Evolutionary conservation across 495 filamentous ascomycete species (phyloP), one percentile per base, ranked within the genome.

Genomic region (Aspergillus leporis): DNA sequence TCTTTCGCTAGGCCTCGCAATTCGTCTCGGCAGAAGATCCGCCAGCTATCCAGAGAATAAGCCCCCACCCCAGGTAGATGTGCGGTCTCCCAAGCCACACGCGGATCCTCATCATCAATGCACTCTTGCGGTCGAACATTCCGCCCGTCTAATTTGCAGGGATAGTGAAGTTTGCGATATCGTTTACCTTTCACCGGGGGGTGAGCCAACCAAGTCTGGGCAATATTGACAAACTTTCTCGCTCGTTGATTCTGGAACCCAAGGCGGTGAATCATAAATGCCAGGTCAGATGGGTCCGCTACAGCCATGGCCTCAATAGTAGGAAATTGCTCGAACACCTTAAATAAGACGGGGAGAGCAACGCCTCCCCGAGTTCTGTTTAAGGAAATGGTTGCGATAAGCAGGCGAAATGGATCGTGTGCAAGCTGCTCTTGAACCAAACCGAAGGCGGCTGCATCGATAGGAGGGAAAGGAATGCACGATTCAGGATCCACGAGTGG

Each of bases 21-120:
- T 47, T 80, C 79, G 70, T 98, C 93, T 1, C 93, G 81, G 65
- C 91, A 96, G 70, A 97, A 97, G 55, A 97, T 96, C 4, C 94
- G 82, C 91, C 92, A 98, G 59, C 87, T 91, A 70, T 98, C 93
- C 38, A 96, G 73, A 0, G 92, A 90, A 71, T 98, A 98, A 1
- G 86, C 81, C 2, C 94, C 93, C 7, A 85, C 73, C n/a, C 90
- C 87, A 0, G 92, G 90, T 36, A 97, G 66, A 68, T 96, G 90
- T 0, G 87, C 93, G 57, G 97, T 86, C 63, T 98, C 93, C 88
- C 91, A 96, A 5, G 83, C 88, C 3, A 76, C 69, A 16, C 80
- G 74, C 10, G 56, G 58, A 58, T 82, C 68, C 43, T 74, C 70
- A 43, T 79, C 70, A 46, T 73, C 69, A 53, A 73, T 64, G n/a